Conservation (phyloP, 1,139 yeast genomes). For the Saccharomycopsis hybrid region DNA sequence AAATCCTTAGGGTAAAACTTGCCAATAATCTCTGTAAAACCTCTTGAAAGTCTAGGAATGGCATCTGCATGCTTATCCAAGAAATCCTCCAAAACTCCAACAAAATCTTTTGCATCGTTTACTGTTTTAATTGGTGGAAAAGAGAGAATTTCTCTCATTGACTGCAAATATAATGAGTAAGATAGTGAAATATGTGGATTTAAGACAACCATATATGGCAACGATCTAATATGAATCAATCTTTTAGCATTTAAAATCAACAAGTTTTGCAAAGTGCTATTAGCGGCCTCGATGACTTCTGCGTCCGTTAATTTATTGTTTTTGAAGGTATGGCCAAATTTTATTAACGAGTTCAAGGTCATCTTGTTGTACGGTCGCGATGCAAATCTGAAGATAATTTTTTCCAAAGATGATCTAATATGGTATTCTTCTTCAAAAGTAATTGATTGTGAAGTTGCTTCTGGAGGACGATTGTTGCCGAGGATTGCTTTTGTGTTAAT, state of each 20-base stretch:
- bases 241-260: slow-evolving; percentile 43
- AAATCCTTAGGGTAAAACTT: slow-evolving; percentile 42
- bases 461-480: not conserved
- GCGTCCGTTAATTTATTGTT: slow-evolving; percentile 14
- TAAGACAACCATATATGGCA: slow-evolving; percentile 78
- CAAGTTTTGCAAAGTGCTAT: slow-evolving; percentile 39
- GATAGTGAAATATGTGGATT: slow-evolving; percentile 88
- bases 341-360: slow-evolving; percentile 39
- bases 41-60: slow-evolving; percentile 70
- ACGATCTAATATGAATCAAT: slow-evolving; percentile 56
- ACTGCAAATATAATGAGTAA: slow-evolving; percentile 63
- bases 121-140: slow-evolving; percentile 38
- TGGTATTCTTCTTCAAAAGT: slow-evolving; percentile 38
- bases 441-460: slow-evolving; percentile 17
- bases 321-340: slow-evolving; percentile 32
- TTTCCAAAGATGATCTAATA: slow-evolving; percentile 45
- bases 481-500: slow-evolving; percentile 16
- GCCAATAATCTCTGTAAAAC: slow-evolving; percentile 64
- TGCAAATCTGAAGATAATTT: slow-evolving; percentile 46
- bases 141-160: slow-evolving; percentile 57
- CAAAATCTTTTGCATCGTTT: slow-evolving; percentile 48
- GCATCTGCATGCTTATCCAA: slow-evolving; percentile 79
- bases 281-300: slow-evolving; percentile 24
- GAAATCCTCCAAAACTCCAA: slow-evolving; percentile 47
- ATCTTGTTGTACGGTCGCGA: slow-evolving; percentile 41